phyloP scores from a whole-genome alignment of 768 basidiomycete genomes.

The Tricholoma bakamatsutake region DNA sequence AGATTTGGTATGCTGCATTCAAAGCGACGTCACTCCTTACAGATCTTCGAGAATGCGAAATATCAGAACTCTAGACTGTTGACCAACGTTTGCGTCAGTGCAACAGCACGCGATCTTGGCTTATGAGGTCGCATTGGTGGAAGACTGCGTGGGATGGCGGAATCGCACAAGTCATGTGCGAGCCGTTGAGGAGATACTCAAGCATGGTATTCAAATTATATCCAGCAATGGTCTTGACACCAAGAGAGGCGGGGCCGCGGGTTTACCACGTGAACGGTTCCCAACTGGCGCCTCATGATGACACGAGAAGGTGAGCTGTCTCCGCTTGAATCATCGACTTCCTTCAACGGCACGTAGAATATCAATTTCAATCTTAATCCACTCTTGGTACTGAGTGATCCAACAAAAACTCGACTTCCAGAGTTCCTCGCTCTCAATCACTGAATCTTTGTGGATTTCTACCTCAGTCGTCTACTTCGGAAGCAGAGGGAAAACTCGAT shows the following conservation, averaged over 20 bases:
- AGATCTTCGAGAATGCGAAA: conserved; percentile 11
- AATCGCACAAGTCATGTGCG: conserved; percentile 19
- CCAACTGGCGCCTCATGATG: conserved; percentile 25
- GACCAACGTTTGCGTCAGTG: conserved; percentile 22
- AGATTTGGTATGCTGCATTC: conserved; percentile 22
- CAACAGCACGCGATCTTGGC: conserved; percentile 15
- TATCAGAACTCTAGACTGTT: conserved; percentile 19
- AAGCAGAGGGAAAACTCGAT: not conserved
- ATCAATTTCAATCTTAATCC: conserved; percentile 15
- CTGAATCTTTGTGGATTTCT: conserved; percentile 19
- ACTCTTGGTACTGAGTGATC: conserved; percentile 22
- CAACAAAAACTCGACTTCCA: conserved; percentile 20
- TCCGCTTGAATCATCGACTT: not conserved
- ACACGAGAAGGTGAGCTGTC: conserved; percentile 19
- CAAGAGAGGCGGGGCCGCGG: conserved; percentile 5
- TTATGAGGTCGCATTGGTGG: conserved; percentile 15
- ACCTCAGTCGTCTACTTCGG: not conserved
- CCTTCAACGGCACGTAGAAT: conserved; percentile 5
- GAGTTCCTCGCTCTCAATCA: conserved; percentile 23
- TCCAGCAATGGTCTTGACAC: conserved; percentile 5
- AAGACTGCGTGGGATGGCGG: conserved; percentile 22
- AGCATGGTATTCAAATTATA: conserved; percentile 5
- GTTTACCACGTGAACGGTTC: conserved; percentile 22
- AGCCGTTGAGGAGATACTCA: conserved; percentile 16
- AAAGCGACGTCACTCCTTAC: conserved; percentile 17